These are phyloP conservation scores for Amniculicola lignicola DNA, from an alignment of 495 filamentous ascomycete genomes.

Conservation along the genomic window DNA sequence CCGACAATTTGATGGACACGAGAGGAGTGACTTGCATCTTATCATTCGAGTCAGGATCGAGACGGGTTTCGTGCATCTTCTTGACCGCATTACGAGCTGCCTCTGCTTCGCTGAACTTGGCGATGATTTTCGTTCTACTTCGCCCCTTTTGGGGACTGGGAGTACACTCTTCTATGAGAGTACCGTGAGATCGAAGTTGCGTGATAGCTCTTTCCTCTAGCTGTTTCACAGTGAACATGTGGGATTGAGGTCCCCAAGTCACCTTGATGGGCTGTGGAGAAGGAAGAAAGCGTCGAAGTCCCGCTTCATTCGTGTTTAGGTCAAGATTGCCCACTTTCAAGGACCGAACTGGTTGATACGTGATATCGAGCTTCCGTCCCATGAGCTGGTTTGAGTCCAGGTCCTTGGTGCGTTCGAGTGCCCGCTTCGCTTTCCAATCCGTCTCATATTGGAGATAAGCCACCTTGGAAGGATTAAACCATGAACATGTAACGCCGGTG, in stretches of 20 bases:
- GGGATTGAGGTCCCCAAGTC: constrained; percentile 4
- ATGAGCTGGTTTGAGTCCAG: background rate
- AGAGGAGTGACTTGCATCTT: constrained; percentile 18
- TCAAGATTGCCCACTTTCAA: constrained; percentile 16
- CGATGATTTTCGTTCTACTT: constrained; percentile 11
- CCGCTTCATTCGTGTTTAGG: background rate
- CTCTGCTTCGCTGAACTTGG: constrained; percentile 23
- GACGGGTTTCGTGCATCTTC: constrained; percentile 5
- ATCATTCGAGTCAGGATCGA: constrained; percentile 6
- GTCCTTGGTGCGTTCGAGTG: background rate
- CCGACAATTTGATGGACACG: constrained; percentile 23
- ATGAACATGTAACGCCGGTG: constrained; percentile 13
- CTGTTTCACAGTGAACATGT: constrained; percentile 1
- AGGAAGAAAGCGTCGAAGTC: constrained; percentile 6
- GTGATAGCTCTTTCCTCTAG: constrained; percentile 5
- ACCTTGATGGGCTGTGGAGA: constrained; percentile 7
- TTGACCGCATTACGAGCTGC: constrained; percentile 17
- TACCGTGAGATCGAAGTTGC: constrained; percentile 6
- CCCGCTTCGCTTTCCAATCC: background rate
- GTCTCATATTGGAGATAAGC: constrained; percentile 17
- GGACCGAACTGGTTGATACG: constrained; percentile 8
- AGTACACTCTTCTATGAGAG: constrained; percentile 8
- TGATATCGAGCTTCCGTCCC: constrained; percentile 8
- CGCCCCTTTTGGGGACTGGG: background rate
- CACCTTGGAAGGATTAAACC: constrained; percentile 19